Evolutionary conservation across 768 basidiomycete species (phyloP), one percentile per base, ranked within the genome.

Genomic region (Boletellus ananas): DNA sequence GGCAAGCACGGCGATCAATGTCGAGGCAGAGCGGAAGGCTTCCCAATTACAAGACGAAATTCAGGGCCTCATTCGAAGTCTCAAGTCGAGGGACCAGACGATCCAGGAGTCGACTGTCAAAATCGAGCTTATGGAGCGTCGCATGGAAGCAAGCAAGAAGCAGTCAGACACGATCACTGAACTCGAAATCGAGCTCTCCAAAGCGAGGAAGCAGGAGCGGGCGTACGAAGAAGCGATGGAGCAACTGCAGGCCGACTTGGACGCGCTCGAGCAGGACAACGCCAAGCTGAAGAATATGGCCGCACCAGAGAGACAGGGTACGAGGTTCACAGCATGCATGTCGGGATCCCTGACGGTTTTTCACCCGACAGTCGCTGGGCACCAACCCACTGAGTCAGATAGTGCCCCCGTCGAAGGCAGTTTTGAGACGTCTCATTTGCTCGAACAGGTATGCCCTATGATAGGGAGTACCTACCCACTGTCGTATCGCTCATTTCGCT

Each of bases 161-260:
- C 91, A 95, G 70, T 84, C 86, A 4, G 95, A 97, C 49, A 72
- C 79, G 7, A 87, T 97, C 45, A 67, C 74, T 13, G 87, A 91
- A 52, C 80, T 98, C 17, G 94, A 97, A 70, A 70, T 64, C 29
- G 87, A 94, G 59, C 73, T 97, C 2, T 70, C 76, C 25, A 93
- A 93, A 65, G 81, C 84, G 4, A 81, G 83, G 68, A 90, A 93
- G 68, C 90, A 95, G 62, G 93, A 95, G 67, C 78, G 85, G 49
- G 85, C 87, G 29, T 90, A 94, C 59, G 89, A 92, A 64, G 93
- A 95, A 59, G 91, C 93, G 3, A 88, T 97, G 76, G 94, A 94
- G 57, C 90, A 92, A 60, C 69, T 98, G 10, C 93, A 95, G 63
- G 79, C 83, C 1, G 95, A 99, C 59, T 70, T 96, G 54, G 94